phyloP scores from a whole-genome alignment of 2,329 filamentous ascomycete species.

The Hypomyces perniciosus region DNA sequence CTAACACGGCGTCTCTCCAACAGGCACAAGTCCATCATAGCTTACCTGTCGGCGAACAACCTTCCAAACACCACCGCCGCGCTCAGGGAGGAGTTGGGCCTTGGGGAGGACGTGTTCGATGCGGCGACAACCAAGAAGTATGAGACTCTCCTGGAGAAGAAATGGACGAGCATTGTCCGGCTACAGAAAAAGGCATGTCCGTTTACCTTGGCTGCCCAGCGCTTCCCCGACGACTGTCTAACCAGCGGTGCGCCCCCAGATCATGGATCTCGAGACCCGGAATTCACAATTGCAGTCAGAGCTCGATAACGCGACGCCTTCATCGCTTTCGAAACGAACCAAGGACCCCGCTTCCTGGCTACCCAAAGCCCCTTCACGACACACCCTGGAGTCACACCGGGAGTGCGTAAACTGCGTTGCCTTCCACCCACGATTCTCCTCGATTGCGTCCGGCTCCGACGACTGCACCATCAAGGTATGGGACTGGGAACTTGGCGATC shows the following conservation, averaged over 20 bases:
- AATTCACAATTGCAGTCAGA: slow-evolving; percentile 70
- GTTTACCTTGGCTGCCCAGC: slow-evolving; percentile 11
- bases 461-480: slow-evolving; percentile 94
- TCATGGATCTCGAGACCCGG: slow-evolving; percentile 84
- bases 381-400: slow-evolving; percentile 78
- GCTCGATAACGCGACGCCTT: slow-evolving; percentile 72
- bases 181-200: slow-evolving; percentile 76
- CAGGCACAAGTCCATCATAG: slow-evolving; percentile 90
- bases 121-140: slow-evolving; percentile 85
- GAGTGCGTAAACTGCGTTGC: slow-evolving; percentile 78
- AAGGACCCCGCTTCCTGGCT: slow-evolving; percentile 83
- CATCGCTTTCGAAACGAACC: slow-evolving; percentile 69
- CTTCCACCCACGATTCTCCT: slow-evolving; percentile 91
- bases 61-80: slow-evolving; percentile 63
- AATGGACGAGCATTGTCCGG: slow-evolving; percentile 94
- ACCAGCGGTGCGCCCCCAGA: slow-evolving; percentile 43
- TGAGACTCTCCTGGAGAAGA: slow-evolving; percentile 90
- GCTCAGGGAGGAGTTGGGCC: slow-evolving; percentile 69
- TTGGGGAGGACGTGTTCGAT: slow-evolving; percentile 67
- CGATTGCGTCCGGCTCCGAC: slow-evolving; percentile 85
- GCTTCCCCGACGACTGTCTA: slow-evolving; percentile 11
- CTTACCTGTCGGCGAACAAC: slow-evolving; percentile 72
- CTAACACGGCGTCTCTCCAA: slow-evolving; percentile 11
- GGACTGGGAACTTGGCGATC: slow-evolving; percentile 92
- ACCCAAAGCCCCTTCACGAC: slow-evolving; percentile 71